Evolutionary conservation across 1,284 basidiomycete genomes (phyloP).

Genomic region (Neonothopanus nambi): DNA sequence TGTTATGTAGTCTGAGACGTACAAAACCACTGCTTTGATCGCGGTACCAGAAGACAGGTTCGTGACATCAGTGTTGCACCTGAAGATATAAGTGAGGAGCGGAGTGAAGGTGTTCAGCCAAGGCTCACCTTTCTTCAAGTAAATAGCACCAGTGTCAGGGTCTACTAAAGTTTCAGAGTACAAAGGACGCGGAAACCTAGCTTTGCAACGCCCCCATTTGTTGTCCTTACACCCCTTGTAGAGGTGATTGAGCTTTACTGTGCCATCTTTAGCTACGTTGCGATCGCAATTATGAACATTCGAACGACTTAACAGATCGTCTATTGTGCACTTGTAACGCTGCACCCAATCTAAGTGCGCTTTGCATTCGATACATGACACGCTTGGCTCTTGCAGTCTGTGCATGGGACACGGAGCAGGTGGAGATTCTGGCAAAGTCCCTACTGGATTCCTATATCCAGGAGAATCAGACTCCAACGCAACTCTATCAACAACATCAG

Average conservation of each 20-base stretch:
- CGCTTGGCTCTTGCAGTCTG: no score
- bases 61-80: no score
- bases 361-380: neutral
- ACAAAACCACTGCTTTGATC: conserved; percentile 35
- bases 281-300: conserved; percentile 18
- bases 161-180: conserved; percentile 23
- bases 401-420: conserved; percentile 1
- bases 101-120: no score
- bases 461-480: no score
- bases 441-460: conserved; percentile 11
- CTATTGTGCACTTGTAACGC: neutral
- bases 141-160: conserved; percentile 28
- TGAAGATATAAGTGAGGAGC: no score
- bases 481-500: neutral
- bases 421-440: conserved; percentile 14
- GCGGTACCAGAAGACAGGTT: conserved; percentile 34
- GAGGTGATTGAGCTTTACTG: neutral
- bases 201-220: conserved; percentile 24
- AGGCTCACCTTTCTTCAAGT: no score
- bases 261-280: no score
- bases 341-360: neutral
- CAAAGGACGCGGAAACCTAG: conserved; percentile 26
- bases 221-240: conserved; percentile 16
- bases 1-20: conserved; percentile 42
- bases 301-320: conserved; percentile 1